phyloP scores from a whole-genome alignment of 345 rosid species.

The Mercurialis annua region DNA sequence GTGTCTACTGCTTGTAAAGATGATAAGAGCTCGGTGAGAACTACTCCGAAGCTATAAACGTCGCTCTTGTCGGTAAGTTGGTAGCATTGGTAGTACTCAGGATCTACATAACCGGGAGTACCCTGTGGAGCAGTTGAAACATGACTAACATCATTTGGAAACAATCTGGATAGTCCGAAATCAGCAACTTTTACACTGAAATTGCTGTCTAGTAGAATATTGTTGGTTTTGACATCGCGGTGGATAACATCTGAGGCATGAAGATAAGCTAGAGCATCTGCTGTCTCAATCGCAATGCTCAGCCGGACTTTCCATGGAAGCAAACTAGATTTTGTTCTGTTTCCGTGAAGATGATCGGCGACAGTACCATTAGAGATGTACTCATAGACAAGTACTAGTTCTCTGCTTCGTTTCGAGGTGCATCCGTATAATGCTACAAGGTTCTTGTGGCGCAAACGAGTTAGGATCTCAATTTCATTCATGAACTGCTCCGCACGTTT shows the following conservation, averaged over 20 bases:
- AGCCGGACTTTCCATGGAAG: conserved; percentile 75
- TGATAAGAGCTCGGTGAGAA: conserved; percentile 65
- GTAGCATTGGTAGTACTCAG: conserved; percentile 78
- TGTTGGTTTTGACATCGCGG: conserved; percentile 82
- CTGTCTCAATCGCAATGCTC: conserved; percentile 77
- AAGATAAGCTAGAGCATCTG: conserved; percentile 63
- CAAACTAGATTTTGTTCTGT: conserved; percentile 34
- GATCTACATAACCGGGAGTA: conserved; percentile 92
- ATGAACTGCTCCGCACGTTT: conserved; percentile 76
- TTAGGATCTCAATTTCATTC: conserved; percentile 73
- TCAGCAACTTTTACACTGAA: conserved; percentile 83
- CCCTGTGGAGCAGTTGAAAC: conserved; percentile 95
- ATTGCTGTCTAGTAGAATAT: conserved; percentile 65
- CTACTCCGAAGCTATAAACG: conserved; percentile 91
- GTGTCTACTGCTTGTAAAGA: conserved; percentile 69
- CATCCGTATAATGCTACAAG: conserved; percentile 78
- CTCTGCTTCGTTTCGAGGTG: conserved; percentile 70
- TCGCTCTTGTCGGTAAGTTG: conserved; percentile 79
- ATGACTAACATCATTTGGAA: conserved; percentile 69
- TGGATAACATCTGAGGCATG: conserved; percentile 67
- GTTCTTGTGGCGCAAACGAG: conserved; percentile 53
- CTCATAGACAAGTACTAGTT: conserved; percentile 81
- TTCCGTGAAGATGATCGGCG: conserved; percentile 79
- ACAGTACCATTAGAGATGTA: conserved; percentile 87
- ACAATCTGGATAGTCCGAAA: conserved; percentile 82